Evolutionary conservation across 1,284 basidiomycete genomes (phyloP), one percentile per base, ranked within the genome.

Genomic region (Melanopsichium pennsylvanicum): DNA sequence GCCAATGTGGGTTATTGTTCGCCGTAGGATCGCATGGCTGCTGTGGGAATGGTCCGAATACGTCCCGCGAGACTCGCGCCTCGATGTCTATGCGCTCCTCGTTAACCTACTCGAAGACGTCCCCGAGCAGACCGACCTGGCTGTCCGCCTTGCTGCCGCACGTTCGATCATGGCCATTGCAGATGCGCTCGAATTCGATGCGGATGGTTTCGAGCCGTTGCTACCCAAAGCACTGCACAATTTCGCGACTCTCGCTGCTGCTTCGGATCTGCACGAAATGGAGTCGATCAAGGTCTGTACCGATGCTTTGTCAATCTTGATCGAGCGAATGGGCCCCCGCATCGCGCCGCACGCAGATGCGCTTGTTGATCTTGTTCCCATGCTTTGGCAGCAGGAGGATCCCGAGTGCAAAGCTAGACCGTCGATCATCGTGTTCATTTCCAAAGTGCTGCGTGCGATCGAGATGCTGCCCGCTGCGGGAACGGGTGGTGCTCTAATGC

Each of bases 41-140:
- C 43, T 81, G 10, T 78, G 68, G 64, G 71, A 76, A 26, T 81
- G 76, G 75, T 76, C 73, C 16, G 79, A 81, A 32, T 68, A 75
- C 22, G 66, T 81, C 5, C 49, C 40, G 5, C 26, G 46, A n/a
- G 43, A 54, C 22, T 43, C 62, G n/a, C 62, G 63, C 9, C 45
- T 70, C 2, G 52, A 50, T 6, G 72, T 75, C 1, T 81, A 80
- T 42, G 50, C 67, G 2, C 48, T 74, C 22, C 68, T 81, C 13
- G 73, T 77, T 2, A 62, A 68, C 18, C 52, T 81, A n/a, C 64
- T 78, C 9, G 37, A 51, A 27, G 50, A 66, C 16, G 47, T 67
- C 21, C 58, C 59, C 4, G 60, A 66, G 9, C 56, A 67, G 41
- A 76, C 72, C 10, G 78, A 81, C 39, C 64, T 74, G 1, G 76